These are phyloP conservation scores for Haberlea rhodopensis DNA, from an alignment of 257 asterid genomes.

Conservation along the genomic window DNA sequence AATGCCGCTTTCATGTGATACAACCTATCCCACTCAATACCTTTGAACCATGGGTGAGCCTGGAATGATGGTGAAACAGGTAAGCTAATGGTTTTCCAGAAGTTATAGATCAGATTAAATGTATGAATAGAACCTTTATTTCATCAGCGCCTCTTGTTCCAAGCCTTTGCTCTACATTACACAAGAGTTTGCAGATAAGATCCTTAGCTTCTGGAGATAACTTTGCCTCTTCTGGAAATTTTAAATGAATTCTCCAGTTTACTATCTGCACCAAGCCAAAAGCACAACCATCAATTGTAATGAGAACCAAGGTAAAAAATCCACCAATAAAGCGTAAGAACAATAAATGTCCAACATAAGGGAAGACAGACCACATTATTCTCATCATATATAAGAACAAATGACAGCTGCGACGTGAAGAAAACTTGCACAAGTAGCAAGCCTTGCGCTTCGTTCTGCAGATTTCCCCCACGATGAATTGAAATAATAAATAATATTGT, in stretches of 20 bases:
- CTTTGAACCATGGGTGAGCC: conserved; percentile 94
- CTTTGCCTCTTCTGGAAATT: conserved; percentile 95
- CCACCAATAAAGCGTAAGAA: background rate
- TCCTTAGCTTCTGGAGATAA: conserved; percentile 83
- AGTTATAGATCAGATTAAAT: conserved; percentile 15
- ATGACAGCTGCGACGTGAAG: background rate
- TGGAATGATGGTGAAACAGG: conserved; percentile 36
- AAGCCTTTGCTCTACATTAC: conserved; percentile 93
- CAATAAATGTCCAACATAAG: background rate
- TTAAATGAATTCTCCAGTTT: conserved; percentile 80
- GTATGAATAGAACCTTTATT: conserved; percentile 60
- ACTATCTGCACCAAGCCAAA: conserved; percentile 56
- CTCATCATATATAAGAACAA: background rate
- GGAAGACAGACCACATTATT: background rate
- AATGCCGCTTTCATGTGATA: conserved; percentile 94
- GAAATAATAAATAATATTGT: background rate
- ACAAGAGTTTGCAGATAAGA: conserved; percentile 83
- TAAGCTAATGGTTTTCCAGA: conserved; percentile 15
- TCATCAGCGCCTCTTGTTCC: conserved; percentile 92
- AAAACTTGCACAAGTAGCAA: conserved; percentile 3
- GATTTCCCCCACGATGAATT: background rate
- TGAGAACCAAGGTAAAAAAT: conserved; percentile 3
- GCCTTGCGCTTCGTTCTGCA: background rate
- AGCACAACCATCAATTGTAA: conserved; percentile 4
- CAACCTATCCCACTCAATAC: conserved; percentile 75